Conservation (phyloP, 2,329 filamentous ascomycete genomes). For the Cladosporium austrohemisphaericum region DNA sequence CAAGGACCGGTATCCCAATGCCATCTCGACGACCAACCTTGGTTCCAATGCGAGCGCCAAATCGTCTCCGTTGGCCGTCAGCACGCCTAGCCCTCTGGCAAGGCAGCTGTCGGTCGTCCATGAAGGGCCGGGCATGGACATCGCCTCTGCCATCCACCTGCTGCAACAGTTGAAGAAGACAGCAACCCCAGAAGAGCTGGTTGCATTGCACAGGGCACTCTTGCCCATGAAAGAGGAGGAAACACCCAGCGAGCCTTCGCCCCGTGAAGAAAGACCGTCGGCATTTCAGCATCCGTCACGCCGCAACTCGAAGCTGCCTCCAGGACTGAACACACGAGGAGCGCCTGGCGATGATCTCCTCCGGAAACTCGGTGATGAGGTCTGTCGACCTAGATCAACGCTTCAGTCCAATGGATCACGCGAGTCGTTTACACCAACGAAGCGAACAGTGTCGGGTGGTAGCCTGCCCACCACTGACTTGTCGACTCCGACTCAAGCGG, state of each 20-base stretch:
- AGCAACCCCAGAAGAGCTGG: conserved; percentile 47
- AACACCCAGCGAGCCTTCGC: not conserved
- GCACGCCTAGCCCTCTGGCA: conserved; percentile 17
- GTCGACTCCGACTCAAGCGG: too few relatives aligned
- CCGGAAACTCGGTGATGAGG: conserved; percentile 24
- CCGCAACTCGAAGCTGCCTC: conserved; percentile 18
- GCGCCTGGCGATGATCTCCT: conserved; percentile 28
- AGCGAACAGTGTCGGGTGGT: not conserved
- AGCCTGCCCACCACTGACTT: not conserved
- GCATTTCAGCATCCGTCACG: conserved; percentile 10
- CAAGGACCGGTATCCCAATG: conserved; percentile 14
- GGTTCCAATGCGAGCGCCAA: conserved; percentile 16
- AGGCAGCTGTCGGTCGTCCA: conserved; percentile 29
- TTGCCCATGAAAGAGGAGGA: conserved; percentile 25
- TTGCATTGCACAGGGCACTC: conserved; percentile 38
- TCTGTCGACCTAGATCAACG: not conserved
- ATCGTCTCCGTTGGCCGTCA: conserved; percentile 19
- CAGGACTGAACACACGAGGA: conserved; percentile 25
- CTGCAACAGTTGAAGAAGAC: conserved; percentile 47
- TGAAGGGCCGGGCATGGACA: conserved; percentile 35
- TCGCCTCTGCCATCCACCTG: conserved; percentile 44
- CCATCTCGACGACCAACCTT: conserved; percentile 12
- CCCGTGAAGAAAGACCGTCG: not conserved
- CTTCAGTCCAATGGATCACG: not conserved
- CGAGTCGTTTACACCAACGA: not conserved